A percentile compares a stretch with the other conserved stretches of the same genome.
These are phyloP conservation scores for Arxiozyma telluris DNA, from an alignment of 1,139 yeast genomes.

Conservation along the genomic window DNA sequence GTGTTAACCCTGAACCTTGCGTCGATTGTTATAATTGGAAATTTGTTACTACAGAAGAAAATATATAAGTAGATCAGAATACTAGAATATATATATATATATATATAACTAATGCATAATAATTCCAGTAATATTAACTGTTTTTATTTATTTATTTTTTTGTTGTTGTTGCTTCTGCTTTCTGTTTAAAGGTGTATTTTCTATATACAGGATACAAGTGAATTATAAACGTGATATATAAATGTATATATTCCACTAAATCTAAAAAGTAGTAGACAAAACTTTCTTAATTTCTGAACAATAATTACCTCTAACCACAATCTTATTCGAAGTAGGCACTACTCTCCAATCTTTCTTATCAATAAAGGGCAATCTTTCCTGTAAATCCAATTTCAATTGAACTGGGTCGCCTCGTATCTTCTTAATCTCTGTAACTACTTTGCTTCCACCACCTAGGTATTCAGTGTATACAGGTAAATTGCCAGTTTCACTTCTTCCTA, in stretches of 20 bases:
- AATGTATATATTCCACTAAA: not conserved
- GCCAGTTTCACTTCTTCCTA: slow-evolving; percentile 48
- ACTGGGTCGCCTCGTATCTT: slow-evolving; percentile 53
- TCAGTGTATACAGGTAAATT: slow-evolving; percentile 66
- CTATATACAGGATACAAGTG: slow-evolving; percentile 2
- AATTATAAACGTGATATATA: not conserved
- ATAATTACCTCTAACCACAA: slow-evolving; percentile 53
- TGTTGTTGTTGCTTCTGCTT: not conserved
- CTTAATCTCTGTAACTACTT: slow-evolving; percentile 53
- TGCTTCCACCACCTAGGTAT: slow-evolving; percentile 36
- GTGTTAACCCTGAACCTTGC: slow-evolving; percentile 70
- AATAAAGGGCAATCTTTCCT: slow-evolving; percentile 38
- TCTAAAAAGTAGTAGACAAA: slow-evolving; percentile 19
- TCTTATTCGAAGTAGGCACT: slow-evolving; percentile 32
- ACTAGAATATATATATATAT: not conserved
- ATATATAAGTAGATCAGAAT: not conserved
- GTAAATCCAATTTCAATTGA: slow-evolving; percentile 52
- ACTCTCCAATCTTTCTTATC: slow-evolving; percentile 38
- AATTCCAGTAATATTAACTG: not conserved
- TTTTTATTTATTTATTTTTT: not conserved
- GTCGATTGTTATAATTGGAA: slow-evolving; percentile 91
- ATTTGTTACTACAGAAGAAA: slow-evolving; percentile 38
- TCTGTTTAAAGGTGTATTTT: not conserved
- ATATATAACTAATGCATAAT: too few relatives aligned
- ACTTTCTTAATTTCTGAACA: slow-evolving; percentile 36